Percentiles rank a stretch among this genome's conserved stretches.
Evolutionary conservation across 2,329 filamentous ascomycete species (phyloP).

Genomic region (Fusarium sp.): DNA sequence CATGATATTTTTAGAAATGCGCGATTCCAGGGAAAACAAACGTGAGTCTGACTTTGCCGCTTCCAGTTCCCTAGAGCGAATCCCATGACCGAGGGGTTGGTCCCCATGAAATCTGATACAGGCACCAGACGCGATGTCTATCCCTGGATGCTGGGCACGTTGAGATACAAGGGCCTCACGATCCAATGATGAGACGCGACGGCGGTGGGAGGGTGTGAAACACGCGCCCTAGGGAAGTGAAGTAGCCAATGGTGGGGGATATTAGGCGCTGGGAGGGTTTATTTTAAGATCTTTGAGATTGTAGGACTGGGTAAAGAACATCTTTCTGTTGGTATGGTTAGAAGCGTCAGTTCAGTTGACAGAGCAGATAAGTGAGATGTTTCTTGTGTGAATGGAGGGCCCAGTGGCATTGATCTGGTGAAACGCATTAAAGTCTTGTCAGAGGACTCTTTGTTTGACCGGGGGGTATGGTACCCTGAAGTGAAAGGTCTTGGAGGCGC

Average conservation of each 20-base stretch:
- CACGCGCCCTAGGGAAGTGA: slow-evolving; percentile 40
- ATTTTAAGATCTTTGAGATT: slow-evolving; percentile 27
- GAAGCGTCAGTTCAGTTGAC: slow-evolving; percentile 8
- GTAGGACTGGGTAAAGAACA: background rate
- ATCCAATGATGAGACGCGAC: slow-evolving; percentile 48
- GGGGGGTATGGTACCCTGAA: slow-evolving; percentile 3
- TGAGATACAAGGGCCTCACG: slow-evolving; percentile 31
- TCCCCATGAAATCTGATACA: slow-evolving; percentile 46
- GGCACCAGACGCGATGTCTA: slow-evolving; percentile 34
- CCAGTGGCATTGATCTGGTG: slow-evolving; percentile 11
- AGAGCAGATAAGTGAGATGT: background rate
- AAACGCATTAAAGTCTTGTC: slow-evolving; percentile 19
- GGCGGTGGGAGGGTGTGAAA: slow-evolving; percentile 48
- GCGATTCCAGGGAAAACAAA: slow-evolving; percentile 20
- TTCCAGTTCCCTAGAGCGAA: slow-evolving; percentile 12
- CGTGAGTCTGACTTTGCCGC: slow-evolving; percentile 4
- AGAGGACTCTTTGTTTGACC: slow-evolving; percentile 28
- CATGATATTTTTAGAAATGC: slow-evolving; percentile 41
- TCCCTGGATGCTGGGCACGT: slow-evolving; percentile 5
- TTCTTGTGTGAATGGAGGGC: background rate
- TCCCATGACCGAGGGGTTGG: slow-evolving; percentile 27
- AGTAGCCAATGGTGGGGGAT: slow-evolving; percentile 46
- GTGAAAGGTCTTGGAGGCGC: too few species aligned
- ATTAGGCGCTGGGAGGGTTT: slow-evolving; percentile 49
- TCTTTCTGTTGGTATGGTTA: background rate